Evolutionary conservation across 305 asterid species (phyloP).

Genomic region (Fraxinus sp.): DNA sequence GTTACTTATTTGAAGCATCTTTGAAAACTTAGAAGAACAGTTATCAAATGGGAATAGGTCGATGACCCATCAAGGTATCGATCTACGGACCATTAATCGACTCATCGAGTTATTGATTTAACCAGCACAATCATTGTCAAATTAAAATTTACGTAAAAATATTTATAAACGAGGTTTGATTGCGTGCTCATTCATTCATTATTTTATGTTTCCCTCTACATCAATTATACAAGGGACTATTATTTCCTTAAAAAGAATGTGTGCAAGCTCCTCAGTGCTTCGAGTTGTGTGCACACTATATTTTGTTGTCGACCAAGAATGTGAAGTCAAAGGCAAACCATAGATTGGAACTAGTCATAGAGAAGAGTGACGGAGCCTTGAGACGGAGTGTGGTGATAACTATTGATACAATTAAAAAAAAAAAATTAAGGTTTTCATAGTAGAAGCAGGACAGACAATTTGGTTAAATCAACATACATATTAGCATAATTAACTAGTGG

Average conservation of each 20-base stretch:
- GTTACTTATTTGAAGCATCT: neutral
- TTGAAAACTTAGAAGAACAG: neutral
- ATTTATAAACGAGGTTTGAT: neutral
- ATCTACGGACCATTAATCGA: neutral
- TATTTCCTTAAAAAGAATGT: neutral
- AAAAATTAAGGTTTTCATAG: neutral
- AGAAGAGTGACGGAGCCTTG: neutral
- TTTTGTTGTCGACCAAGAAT: neutral
- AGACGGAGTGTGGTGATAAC: neutral
- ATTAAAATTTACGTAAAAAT: neutral
- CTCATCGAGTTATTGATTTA: neutral
- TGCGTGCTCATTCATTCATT: neutral
- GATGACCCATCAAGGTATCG: neutral
- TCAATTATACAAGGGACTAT: neutral
- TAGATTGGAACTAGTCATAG: neutral
- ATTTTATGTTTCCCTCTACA: neutral
- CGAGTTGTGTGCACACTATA: neutral
- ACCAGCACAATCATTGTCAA: neutral
- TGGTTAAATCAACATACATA: neutral
- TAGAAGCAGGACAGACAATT: neutral
- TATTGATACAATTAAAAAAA: neutral
- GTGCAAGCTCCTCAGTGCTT: neutral
- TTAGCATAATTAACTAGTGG: neutral
- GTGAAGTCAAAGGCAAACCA: neutral
- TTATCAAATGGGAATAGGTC: neutral